phyloP scores from a whole-genome alignment of 352 stramenopile genomes.

The Phytopythium aichiense region DNA sequence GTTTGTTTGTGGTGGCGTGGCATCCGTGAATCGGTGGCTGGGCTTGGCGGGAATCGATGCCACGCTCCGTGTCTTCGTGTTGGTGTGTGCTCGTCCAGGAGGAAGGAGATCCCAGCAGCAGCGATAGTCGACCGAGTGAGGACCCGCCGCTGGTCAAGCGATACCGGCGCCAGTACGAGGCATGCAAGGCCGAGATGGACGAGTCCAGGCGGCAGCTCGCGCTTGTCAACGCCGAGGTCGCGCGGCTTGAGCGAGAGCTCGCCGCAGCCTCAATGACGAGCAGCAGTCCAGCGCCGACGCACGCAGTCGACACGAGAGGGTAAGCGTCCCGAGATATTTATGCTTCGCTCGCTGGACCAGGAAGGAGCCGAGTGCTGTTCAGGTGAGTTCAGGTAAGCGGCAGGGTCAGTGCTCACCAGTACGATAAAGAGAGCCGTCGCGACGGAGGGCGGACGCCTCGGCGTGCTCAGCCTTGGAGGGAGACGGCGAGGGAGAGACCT shows the following conservation, averaged over 20 bases:
- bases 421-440: not conserved
- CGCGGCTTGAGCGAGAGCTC: conserved; percentile 7
- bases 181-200: conserved; percentile 2
- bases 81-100: not conserved
- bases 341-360: not conserved
- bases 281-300: not conserved
- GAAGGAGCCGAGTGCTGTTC: not conserved
- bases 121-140: not conserved
- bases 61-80: not conserved
- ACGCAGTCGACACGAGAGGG: not conserved
- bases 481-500: not conserved
- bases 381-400: not conserved
- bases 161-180: not conserved
- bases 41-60: not conserved
- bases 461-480: not conserved
- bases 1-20: conserved; percentile 6
- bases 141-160: not conserved
- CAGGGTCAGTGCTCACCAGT: not conserved
- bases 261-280: not conserved
- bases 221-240: conserved; percentile 2
- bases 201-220: conserved; percentile 3
- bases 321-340: conserved; percentile 2
- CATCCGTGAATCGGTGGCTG: not conserved
- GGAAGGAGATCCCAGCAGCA: not conserved
- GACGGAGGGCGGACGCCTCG: not conserved